Evolutionary conservation across 129 eudicot genomes (phyloP), one percentile per base, ranked within the genome.

Genomic region (Escallonia herrerae): DNA sequence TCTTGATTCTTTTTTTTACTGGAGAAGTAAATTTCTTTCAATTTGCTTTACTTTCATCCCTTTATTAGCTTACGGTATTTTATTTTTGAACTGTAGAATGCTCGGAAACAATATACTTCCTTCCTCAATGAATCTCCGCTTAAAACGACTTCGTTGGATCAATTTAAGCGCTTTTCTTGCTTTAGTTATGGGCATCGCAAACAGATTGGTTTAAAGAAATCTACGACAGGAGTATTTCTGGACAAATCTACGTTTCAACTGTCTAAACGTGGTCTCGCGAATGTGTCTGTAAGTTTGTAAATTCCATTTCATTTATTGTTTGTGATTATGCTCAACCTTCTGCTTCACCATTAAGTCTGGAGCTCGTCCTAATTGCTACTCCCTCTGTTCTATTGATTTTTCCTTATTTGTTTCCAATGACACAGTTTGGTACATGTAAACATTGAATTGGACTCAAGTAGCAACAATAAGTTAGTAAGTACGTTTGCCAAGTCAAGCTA

Each of bases 211-310:
- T 14, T 63, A 56, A 77, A 61, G 73, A 79, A 80, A 76, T 81
- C 75, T 50, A 64, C 74, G 22, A 67, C 84, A 52, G 71, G 84
- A 51, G 81, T 75, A 53, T 83, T 90, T 56, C 67, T 79, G 3
- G 93, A 89, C 80, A 89, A 82, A 76, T 89, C 99, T 14, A 61
- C 63, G 9, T 84, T 84, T 65, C 83, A 55, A 62, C 69, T 89
- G 59, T 77, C 79, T 5, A 82, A 76, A 81, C 78, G 64, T 47
- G 66, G 65, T 66, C 73, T 68, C 58, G 81, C 66, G 60, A 73
- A 63, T 74, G 64, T 47, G 51, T 48, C 64, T 78, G 97, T 86
- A 82, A 86, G 97, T 62, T 69, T 60, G 50, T 64, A 41, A 43
- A 42, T 66, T 49, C 43, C 56, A 7, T 39, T 51, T 77, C 8